Evolutionary conservation across 2,329 filamentous ascomycete genomes (phyloP).

Genomic region (Sporothrix curviconia): DNA sequence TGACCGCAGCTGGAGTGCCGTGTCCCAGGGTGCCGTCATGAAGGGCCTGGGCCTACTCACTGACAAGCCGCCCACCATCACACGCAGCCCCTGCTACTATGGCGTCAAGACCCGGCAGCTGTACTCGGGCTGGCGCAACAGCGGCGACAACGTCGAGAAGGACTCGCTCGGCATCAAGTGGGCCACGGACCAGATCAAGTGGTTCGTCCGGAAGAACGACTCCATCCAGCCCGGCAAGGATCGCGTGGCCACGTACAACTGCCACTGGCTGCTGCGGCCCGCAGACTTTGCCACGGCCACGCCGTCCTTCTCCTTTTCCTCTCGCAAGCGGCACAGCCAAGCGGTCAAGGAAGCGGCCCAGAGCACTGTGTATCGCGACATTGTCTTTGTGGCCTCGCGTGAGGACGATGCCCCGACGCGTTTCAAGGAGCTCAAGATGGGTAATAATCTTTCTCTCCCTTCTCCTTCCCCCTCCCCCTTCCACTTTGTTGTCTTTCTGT

Average conservation of each 20-base stretch:
- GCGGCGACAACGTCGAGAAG: slow-evolving; percentile 12
- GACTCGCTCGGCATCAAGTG: slow-evolving; percentile 21
- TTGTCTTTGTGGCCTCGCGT: slow-evolving; percentile 21
- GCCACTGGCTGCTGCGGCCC: slow-evolving; percentile 20
- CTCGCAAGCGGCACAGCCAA: slow-evolving; percentile 2
- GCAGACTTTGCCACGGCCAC: slow-evolving; percentile 11
- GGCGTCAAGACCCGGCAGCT: slow-evolving; percentile 21
- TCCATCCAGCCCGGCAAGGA: slow-evolving; percentile 21
- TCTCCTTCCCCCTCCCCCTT: not conserved
- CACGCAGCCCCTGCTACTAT: slow-evolving; percentile 19
- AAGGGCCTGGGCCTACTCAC: slow-evolving; percentile 24
- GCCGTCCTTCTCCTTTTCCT: not conserved
- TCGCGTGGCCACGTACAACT: slow-evolving; percentile 17
- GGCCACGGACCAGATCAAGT: slow-evolving; percentile 23
- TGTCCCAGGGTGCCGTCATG: slow-evolving; percentile 23
- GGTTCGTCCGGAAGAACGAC: slow-evolving; percentile 22
- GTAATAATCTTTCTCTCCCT: slow-evolving; percentile 11
- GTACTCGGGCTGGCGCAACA: slow-evolving; percentile 18
- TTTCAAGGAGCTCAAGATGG: slow-evolving; percentile 15
- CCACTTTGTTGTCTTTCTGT: too few species aligned
- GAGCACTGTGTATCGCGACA: slow-evolving; percentile 18
- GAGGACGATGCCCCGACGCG: slow-evolving; percentile 17
- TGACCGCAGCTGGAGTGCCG: slow-evolving; percentile 21
- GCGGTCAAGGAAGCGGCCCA: not conserved
- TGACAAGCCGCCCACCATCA: slow-evolving; percentile 18